Percentiles rank a stretch among this genome's conserved stretches.
Evolutionary conservation across 257 asterid species (phyloP).

Genomic region (Osmanthus fragrans): DNA sequence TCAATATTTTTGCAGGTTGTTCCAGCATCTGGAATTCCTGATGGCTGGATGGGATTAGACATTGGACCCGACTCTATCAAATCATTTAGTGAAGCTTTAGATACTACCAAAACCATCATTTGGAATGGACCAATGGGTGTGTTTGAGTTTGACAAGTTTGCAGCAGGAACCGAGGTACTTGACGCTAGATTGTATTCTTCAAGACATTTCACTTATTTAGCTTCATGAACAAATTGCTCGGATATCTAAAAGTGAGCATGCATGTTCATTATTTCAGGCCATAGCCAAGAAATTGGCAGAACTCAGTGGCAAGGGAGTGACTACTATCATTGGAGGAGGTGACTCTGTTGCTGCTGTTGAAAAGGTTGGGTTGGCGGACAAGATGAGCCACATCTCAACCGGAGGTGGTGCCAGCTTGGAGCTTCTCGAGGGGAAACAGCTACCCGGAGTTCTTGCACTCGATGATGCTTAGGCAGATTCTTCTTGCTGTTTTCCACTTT

Average conservation of each 20-base stretch:
- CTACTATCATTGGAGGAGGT: constrained; percentile 29
- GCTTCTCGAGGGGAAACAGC: constrained; percentile 24
- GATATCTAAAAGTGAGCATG: background rate
- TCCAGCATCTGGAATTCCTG: constrained; percentile 26
- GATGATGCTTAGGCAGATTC: constrained; percentile 6
- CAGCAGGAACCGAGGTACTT: constrained; percentile 24
- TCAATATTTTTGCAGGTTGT: constrained; percentile 14
- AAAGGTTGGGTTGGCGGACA: constrained; percentile 22
- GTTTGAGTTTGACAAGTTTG: constrained; percentile 29
- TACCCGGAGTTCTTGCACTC: constrained; percentile 24
- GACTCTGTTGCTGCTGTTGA: constrained; percentile 33
- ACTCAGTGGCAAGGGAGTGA: constrained; percentile 23
- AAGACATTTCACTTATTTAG: background rate
- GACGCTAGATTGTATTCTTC: background rate
- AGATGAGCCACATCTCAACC: constrained; percentile 32
- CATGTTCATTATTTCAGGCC: constrained; percentile 10
- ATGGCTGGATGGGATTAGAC: constrained; percentile 32
- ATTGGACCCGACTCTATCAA: constrained; percentile 27
- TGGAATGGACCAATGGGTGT: constrained; percentile 32
- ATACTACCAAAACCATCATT: constrained; percentile 25
- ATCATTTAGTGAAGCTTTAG: constrained; percentile 19
- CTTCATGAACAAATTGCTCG: too few relatives aligned
- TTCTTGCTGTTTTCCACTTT: background rate
- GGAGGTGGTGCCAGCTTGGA: constrained; percentile 32
- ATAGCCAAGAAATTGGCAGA: constrained; percentile 28